phyloP scores from a whole-genome alignment of 2,329 filamentous ascomycete genomes.

The Tolypocladium ovalisporum region DNA sequence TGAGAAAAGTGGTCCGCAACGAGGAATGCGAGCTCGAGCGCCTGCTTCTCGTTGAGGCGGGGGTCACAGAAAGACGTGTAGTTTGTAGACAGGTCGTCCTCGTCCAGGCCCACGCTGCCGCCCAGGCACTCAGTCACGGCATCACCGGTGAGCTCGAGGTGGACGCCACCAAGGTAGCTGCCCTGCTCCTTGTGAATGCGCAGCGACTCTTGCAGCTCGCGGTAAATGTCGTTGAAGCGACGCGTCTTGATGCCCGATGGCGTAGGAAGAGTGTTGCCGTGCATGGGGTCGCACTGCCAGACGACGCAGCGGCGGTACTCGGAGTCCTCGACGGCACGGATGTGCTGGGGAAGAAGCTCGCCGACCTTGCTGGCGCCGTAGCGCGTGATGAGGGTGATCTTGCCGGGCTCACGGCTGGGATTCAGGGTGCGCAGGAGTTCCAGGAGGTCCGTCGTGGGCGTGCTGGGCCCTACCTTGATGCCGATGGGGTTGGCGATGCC shows the following conservation, averaged over 20 bases:
- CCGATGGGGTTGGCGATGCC: conserved; percentile 94
- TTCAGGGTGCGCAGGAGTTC: conserved; percentile 77
- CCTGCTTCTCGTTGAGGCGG: conserved; percentile 92
- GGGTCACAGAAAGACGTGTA: conserved; percentile 97
- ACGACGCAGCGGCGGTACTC: conserved; percentile 60
- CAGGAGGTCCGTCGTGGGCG: conserved; percentile 65
- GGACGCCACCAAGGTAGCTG: conserved; percentile 85
- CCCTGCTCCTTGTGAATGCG: conserved; percentile 73
- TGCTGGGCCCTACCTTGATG: conserved; percentile 88
- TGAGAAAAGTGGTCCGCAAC: conserved; percentile 68
- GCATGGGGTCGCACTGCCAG: conserved; percentile 99
- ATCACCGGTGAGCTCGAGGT: conserved; percentile 91
- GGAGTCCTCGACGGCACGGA: conserved; percentile 75
- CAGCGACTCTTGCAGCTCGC: conserved; percentile 74
- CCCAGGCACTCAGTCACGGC: conserved; percentile 94
- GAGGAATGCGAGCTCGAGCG: conserved; percentile 85
- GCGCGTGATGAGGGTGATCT: conserved; percentile 91
- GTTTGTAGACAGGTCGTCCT: conserved; percentile 79
- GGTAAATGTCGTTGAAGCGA: conserved; percentile 80
- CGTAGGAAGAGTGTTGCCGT: conserved; percentile 67
- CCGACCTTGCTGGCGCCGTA: conserved; percentile 76
- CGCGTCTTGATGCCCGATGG: conserved; percentile 80
- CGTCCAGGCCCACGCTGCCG: conserved; percentile 74
- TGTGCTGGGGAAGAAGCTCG: conserved; percentile 69
- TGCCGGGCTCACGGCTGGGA: conserved; percentile 70